These are phyloP conservation scores for Umbelopsis sp. DNA, from an alignment of 371 early-diverging fungal genomes.

Conservation along the genomic window DNA sequence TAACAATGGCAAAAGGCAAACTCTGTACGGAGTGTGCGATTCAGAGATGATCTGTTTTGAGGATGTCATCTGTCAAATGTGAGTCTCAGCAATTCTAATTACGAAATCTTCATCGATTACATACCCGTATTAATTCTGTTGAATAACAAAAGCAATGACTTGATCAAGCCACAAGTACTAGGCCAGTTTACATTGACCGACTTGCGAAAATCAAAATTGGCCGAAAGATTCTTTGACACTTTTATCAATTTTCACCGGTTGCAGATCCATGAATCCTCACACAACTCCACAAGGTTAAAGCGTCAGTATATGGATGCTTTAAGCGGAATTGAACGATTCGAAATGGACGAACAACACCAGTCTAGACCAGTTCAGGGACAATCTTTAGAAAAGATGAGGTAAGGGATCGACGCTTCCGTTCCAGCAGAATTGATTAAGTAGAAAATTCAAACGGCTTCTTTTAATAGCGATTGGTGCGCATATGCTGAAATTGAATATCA, in stretches of 20 bases:
- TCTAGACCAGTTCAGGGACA: constrained; percentile 23
- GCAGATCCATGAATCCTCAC: constrained; percentile 48
- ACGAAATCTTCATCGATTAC: too few relatives aligned
- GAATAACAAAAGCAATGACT: constrained; percentile 38
- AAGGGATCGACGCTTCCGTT: background rate
- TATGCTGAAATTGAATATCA: constrained; percentile 46
- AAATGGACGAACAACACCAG: constrained; percentile 22
- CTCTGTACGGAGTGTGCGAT: constrained; percentile 27
- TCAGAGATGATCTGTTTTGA: constrained; percentile 45
- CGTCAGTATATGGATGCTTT: constrained; percentile 25
- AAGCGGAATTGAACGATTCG: constrained; percentile 19
- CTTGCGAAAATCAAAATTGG: constrained; percentile 42
- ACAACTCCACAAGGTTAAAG: constrained; percentile 39
- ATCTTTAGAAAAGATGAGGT: constrained; percentile 26
- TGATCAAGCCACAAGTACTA: constrained; percentile 43
- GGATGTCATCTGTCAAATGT: constrained; percentile 55
- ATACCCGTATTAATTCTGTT: background rate
- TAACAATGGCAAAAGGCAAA: constrained; percentile 24
- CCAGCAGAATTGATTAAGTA: background rate
- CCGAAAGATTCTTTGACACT: constrained; percentile 55
- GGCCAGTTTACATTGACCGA: constrained; percentile 45
- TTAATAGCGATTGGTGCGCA: constrained; percentile 40
- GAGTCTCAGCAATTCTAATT: background rate
- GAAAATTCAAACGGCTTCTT: background rate
- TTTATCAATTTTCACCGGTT: constrained; percentile 50